phyloP scores from a whole-genome alignment of 805 yeast species.

The Lachancea quebecensis region DNA sequence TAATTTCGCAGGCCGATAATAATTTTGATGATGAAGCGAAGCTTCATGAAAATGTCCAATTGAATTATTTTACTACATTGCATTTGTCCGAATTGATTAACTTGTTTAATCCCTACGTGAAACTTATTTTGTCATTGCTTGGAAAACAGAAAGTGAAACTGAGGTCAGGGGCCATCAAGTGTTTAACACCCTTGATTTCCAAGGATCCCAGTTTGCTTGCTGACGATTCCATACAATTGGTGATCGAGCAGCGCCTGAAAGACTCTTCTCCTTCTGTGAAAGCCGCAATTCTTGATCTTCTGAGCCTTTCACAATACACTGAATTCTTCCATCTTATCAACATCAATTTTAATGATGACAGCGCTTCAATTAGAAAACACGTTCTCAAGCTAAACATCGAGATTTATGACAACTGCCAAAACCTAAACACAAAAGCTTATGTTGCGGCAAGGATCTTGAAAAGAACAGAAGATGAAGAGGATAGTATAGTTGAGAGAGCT shows the following conservation, averaged over 20 bases:
- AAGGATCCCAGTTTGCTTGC: conserved; percentile 46
- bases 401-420: conserved; percentile 37
- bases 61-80: background rate
- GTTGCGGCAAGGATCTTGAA: conserved; percentile 47
- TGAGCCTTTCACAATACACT: conserved; percentile 30
- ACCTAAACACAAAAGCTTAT: conserved; percentile 31
- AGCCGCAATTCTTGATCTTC: conserved; percentile 66
- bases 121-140: conserved; percentile 41
- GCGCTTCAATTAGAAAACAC: conserved; percentile 57
- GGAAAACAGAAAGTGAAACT: conserved; percentile 45
- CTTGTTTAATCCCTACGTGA: conserved; percentile 48
- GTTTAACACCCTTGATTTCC: conserved; percentile 48
- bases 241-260: conserved; percentile 44
- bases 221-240: conserved; percentile 42
- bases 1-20: no score
- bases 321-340: conserved; percentile 46
- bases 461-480: conserved; percentile 68
- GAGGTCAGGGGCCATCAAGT: conserved; percentile 59
- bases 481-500: conserved; percentile 40
- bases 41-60: background rate
- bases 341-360: conserved; percentile 44
- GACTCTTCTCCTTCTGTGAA: conserved; percentile 68
- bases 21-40: no score
- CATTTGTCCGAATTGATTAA: conserved; percentile 22
- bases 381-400: conserved; percentile 46